These are phyloP conservation scores for Penicillium parvum DNA, from an alignment of 495 filamentous ascomycete species.

Conservation along the genomic window DNA sequence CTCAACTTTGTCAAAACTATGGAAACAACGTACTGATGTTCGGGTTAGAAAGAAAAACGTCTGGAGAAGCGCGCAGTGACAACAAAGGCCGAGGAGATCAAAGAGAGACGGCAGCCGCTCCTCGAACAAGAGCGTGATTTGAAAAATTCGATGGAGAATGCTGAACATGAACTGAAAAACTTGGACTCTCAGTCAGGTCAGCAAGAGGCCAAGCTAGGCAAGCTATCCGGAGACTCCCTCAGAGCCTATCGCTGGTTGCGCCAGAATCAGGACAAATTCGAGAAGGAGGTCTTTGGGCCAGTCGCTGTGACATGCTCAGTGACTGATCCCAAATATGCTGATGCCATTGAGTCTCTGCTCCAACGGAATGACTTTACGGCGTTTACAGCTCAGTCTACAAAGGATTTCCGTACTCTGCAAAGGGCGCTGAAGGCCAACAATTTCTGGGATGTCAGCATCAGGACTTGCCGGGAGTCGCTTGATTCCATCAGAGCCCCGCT, in stretches of 20 bases:
- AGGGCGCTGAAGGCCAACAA: constrained; percentile 42
- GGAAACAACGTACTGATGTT: constrained; percentile 17
- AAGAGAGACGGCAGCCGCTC: constrained; percentile 21
- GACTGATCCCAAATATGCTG: constrained; percentile 67
- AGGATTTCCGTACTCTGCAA: constrained; percentile 69
- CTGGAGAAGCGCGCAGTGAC: constrained; percentile 30
- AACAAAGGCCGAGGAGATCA: constrained; percentile 28
- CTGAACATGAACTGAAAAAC: constrained; percentile 47
- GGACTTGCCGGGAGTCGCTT: constrained; percentile 46
- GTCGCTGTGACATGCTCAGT: constrained; percentile 77
- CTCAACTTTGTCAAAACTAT: background rate
- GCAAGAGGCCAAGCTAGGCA: constrained; percentile 58
- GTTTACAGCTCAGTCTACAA: constrained; percentile 69
- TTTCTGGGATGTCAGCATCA: constrained; percentile 63
- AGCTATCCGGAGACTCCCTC: constrained; percentile 54
- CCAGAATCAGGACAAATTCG: constrained; percentile 64
- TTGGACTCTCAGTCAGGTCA: constrained; percentile 76
- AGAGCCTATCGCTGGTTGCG: constrained; percentile 78
- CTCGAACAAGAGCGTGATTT: constrained; percentile 24
- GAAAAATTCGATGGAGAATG: constrained; percentile 24
- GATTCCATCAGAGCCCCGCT: constrained; percentile 50
- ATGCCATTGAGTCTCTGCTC: constrained; percentile 70
- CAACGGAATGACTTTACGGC: constrained; percentile 57
- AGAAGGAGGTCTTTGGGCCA: constrained; percentile 80
- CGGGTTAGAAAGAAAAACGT: constrained; percentile 34